These are phyloP conservation scores for Pueraria montana DNA, from an alignment of 306 rosid genomes.

Conservation along the genomic window DNA sequence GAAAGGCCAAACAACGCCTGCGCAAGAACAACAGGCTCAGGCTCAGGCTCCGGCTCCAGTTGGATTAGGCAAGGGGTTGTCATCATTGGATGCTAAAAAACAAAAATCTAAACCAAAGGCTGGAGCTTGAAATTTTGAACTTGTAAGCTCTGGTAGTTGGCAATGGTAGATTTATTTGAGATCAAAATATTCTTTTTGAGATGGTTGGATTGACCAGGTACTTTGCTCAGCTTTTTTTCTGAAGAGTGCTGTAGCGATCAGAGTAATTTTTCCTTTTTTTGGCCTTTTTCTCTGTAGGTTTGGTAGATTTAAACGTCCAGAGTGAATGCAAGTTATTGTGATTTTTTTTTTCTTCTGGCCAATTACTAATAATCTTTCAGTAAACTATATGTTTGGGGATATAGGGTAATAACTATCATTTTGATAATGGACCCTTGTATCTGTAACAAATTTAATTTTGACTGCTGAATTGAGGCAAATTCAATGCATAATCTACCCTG, in stretches of 20 bases:
- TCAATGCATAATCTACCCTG: conserved; percentile 10
- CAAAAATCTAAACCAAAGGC: conserved; percentile 77
- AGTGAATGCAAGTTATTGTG: conserved; percentile 39
- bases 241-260: conserved; percentile 44
- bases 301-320: conserved; percentile 33
- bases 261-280: conserved; percentile 28
- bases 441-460: conserved; percentile 38
- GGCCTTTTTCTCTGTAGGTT: conserved; percentile 38
- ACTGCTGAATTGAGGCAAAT: conserved; percentile 45
- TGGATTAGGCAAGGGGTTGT: conserved; percentile 88
- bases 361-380: conserved; percentile 30
- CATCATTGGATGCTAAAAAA: conserved; percentile 82
- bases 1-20: conserved; percentile 50
- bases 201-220: conserved; percentile 47
- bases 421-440: conserved; percentile 34
- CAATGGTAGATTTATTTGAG: conserved; percentile 46
- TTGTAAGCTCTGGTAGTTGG: conserved; percentile 45
- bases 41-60: conserved; percentile 74
- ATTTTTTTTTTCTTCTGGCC: conserved; percentile 34
- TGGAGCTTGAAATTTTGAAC: conserved; percentile 65
- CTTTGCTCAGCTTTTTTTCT: conserved; percentile 38
- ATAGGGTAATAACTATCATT: conserved; percentile 43
- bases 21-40: conserved; percentile 55
- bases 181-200: conserved; percentile 43
- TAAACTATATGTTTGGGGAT: conserved; percentile 33